Percentiles rank a stretch among this genome's conserved stretches.
Conservation (phyloP, 2,329 filamentous ascomycete species). For the Penicillium sp. region DNA sequence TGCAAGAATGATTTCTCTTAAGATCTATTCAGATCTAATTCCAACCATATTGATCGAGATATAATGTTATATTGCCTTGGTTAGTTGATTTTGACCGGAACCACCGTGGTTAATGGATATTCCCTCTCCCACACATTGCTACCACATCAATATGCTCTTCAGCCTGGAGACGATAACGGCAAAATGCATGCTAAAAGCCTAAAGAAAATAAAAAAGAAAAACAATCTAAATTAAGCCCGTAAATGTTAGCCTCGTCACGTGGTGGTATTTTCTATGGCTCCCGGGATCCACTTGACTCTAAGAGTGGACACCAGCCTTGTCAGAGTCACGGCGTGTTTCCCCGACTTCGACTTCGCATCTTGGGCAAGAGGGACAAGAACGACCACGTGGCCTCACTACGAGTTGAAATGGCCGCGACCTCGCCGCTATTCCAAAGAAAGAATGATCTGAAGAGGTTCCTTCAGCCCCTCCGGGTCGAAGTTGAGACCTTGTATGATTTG, state of each 20-base stretch:
- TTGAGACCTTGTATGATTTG: constrained; percentile 35
- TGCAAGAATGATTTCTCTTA: no score
- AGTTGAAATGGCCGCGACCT: background rate
- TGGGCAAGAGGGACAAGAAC: background rate
- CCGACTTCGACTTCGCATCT: background rate
- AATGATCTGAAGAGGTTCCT: constrained; percentile 28
- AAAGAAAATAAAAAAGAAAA: background rate
- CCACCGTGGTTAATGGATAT: no score
- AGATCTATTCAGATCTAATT: no score
- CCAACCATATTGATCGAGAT: no score
- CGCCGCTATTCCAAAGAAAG: background rate
- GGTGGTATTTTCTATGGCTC: constrained; percentile 3
- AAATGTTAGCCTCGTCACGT: constrained; percentile 1
- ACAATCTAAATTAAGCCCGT: background rate
- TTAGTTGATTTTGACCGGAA: no score
- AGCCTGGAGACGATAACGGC: background rate
- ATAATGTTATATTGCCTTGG: no score
- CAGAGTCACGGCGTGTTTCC: background rate
- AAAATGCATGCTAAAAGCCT: background rate
- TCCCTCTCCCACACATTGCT: no score
- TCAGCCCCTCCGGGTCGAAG: constrained; percentile 31
- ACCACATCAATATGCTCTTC: background rate
- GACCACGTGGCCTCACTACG: background rate
- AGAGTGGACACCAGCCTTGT: background rate
- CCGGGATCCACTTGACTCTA: background rate